Evolutionary conservation across 1,284 basidiomycete genomes (phyloP).

Genomic region (Omphalotus olearius): DNA sequence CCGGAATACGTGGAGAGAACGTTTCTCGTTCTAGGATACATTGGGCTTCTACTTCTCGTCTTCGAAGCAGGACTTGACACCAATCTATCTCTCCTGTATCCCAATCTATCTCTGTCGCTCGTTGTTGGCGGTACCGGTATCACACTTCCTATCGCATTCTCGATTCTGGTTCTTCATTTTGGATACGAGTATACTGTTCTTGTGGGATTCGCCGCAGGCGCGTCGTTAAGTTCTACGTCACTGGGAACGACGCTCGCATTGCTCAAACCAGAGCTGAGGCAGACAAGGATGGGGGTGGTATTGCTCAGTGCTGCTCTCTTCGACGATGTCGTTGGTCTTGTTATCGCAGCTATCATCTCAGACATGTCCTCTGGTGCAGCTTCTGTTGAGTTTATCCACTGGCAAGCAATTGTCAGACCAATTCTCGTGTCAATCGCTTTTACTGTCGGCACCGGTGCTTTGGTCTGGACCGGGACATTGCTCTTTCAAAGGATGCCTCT

Average conservation of each 20-base stretch:
- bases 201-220: conserved; percentile 35
- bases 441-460: conserved; percentile 23
- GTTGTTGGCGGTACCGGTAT: conserved; percentile 32
- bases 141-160: conserved; percentile 30
- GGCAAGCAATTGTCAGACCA: conserved; percentile 31
- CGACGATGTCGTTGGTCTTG: conserved; percentile 34
- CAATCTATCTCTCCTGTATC: conserved; percentile 25
- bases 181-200: conserved; percentile 28
- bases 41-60: conserved; percentile 32
- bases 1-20: conserved; percentile 24
- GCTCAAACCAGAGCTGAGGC: conserved; percentile 28
- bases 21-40: conserved; percentile 30
- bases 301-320: conserved; percentile 35
- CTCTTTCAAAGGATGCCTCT: neutral
- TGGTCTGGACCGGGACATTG: conserved; percentile 17
- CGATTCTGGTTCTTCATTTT: conserved; percentile 29
- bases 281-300: conserved; percentile 29
- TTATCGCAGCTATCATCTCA: conserved; percentile 33
- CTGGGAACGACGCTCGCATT: conserved; percentile 35
- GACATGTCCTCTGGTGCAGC: conserved; percentile 21
- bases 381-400: conserved; percentile 17
- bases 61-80: conserved; percentile 35
- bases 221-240: conserved; percentile 35
- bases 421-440: conserved; percentile 35
- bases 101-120: conserved; percentile 28